These are phyloP conservation scores for Boletus insuetus DNA, from an alignment of 768 basidiomycete species.

Conservation along the genomic window DNA sequence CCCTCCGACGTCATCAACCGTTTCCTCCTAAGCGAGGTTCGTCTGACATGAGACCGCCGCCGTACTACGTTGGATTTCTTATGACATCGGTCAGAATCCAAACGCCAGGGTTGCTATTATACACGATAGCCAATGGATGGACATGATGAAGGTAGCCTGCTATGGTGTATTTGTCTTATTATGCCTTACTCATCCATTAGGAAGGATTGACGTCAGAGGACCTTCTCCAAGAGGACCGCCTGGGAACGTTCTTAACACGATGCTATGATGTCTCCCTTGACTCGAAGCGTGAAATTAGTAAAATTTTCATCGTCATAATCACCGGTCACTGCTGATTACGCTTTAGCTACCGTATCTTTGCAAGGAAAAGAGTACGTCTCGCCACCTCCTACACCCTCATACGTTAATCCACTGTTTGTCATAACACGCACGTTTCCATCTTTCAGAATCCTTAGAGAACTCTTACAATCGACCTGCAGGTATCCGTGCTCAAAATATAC, in stretches of 20 bases:
- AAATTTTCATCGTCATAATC: no score
- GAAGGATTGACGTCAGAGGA: neutral
- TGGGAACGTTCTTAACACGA: neutral
- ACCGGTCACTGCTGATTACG: neutral
- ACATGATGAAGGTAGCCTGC: neutral
- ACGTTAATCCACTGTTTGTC: neutral
- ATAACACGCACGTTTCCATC: neutral
- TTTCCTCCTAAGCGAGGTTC: neutral
- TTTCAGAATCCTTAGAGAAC: neutral
- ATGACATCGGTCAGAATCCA: neutral
- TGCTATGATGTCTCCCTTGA: no score
- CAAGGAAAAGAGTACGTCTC: neutral
- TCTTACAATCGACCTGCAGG: neutral
- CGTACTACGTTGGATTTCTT: neutral
- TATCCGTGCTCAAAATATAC: neutral
- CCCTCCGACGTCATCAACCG: neutral
- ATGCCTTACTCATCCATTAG: neutral
- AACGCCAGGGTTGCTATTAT: neutral
- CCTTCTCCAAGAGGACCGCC: neutral
- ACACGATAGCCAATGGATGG: slow-evolving; percentile 2
- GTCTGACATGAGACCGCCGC: neutral
- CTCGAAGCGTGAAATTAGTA: no score
- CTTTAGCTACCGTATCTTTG: neutral
- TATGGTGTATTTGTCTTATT: neutral
- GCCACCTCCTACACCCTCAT: neutral